A percentile compares a stretch with the other conserved stretches of the same genome.
Evolutionary conservation across 1,284 basidiomycete species (phyloP).

Genomic region (Pseudozyma thailandica): DNA sequence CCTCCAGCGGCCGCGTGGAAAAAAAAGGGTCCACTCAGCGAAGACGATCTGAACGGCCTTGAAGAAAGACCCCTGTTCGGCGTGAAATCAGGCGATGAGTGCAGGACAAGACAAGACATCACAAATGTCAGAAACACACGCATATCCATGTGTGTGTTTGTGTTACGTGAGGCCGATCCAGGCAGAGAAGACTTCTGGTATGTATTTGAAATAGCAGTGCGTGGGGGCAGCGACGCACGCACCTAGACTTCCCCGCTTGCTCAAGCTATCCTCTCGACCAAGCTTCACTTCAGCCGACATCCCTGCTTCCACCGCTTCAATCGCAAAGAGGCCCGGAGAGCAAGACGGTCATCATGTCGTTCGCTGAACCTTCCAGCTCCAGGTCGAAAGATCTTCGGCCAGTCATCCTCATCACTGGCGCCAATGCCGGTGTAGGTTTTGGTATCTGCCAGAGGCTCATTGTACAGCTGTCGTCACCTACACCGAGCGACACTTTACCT

Average conservation of each 20-base stretch:
- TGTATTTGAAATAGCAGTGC: too few species aligned
- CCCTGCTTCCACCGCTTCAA: too few species aligned
- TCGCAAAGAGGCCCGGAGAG: background rate
- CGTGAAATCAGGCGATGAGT: conserved; percentile 7
- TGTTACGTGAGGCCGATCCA: conserved; percentile 7
- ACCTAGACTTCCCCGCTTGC: too few species aligned
- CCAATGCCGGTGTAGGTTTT: conserved; percentile 65
- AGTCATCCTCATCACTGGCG: conserved; percentile 65
- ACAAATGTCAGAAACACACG: background rate
- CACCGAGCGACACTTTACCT: conserved; percentile 58
- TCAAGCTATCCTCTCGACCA: too few species aligned
- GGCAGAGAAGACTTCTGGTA: too few species aligned
- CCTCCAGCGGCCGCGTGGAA: too few species aligned
- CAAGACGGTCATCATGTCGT: conserved; percentile 16
- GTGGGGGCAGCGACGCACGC: too few species aligned
- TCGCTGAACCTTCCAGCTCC: conserved; percentile 17
- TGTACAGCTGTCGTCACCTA: conserved; percentile 65
- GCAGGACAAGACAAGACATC: background rate
- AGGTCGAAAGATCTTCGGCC: conserved; percentile 46
- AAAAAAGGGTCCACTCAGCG: background rate
- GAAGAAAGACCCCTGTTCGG: background rate
- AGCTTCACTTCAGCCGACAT: background rate
- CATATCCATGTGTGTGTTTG: background rate
- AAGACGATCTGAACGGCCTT: too few species aligned
- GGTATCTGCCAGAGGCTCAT: conserved; percentile 66